Percentiles rank a stretch among this genome's conserved stretches.
Evolutionary conservation across 805 yeast genomes (phyloP).

Genomic region (Metschnikowia gelsemii): DNA sequence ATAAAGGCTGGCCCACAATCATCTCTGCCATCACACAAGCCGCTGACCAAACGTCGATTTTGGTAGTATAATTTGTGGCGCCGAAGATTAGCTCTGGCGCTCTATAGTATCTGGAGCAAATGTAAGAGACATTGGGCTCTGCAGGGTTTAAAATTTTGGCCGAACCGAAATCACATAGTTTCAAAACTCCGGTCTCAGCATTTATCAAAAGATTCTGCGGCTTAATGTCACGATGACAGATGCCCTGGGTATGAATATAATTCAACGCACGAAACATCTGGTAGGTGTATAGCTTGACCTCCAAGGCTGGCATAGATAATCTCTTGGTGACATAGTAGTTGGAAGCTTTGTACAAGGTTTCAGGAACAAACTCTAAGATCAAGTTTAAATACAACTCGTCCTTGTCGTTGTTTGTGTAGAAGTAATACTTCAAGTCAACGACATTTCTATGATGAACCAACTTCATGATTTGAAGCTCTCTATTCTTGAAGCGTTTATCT

Average conservation of each 20-base stretch:
- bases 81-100: constrained; percentile 98
- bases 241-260: constrained; percentile 72
- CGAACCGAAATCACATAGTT: constrained; percentile 94
- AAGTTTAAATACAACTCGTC: constrained; percentile 82
- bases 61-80: constrained; percentile 92
- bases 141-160: constrained; percentile 87
- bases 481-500: constrained; percentile 88
- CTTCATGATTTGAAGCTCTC: constrained; percentile 96
- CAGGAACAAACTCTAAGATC: constrained; percentile 92
- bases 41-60: constrained; percentile 96
- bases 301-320: constrained; percentile 81
- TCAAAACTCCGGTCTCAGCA: constrained; percentile 79
- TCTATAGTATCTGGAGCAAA: constrained; percentile 93
- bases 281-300: constrained; percentile 80
- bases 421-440: constrained; percentile 83
- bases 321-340: constrained; percentile 77
- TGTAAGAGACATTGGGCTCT: constrained; percentile 94
- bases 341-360: constrained; percentile 86
- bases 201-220: constrained; percentile 88
- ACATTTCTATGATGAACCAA: constrained; percentile 81
- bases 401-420: constrained; percentile 72
- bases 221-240: constrained; percentile 92
- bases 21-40: constrained; percentile 98
- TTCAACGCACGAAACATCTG: constrained; percentile 75
- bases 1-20: constrained; percentile 90